Percentiles rank a stretch among this genome's conserved stretches.
These are phyloP conservation scores for Penicillium paxilli DNA, from an alignment of 495 filamentous ascomycete species.

Conservation along the genomic window DNA sequence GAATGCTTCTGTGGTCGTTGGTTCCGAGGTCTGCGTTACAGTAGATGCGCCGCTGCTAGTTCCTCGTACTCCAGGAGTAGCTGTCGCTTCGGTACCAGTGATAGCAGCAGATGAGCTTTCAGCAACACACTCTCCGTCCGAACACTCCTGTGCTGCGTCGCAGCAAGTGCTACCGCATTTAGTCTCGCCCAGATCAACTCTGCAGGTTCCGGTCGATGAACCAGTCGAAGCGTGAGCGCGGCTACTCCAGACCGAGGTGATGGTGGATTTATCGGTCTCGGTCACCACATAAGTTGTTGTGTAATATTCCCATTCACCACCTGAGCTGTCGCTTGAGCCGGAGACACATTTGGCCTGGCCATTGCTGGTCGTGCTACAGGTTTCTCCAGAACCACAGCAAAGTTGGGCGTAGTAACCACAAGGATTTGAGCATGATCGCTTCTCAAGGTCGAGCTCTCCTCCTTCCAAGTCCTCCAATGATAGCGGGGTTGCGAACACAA, in stretches of 20 bases:
- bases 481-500: conserved; percentile 39
- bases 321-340: conserved; percentile 5
- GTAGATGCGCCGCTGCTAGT: conserved; percentile 63
- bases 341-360: conserved; percentile 56
- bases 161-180: conserved; percentile 78
- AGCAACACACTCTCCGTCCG: conserved; percentile 35
- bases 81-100: conserved; percentile 30
- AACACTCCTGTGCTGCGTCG: conserved; percentile 67
- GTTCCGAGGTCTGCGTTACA: conserved; percentile 53
- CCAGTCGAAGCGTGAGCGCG: conserved; percentile 39
- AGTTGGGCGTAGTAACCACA: conserved; percentile 69
- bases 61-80: conserved; percentile 62
- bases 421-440: conserved; percentile 62
- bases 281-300: conserved; percentile 65
- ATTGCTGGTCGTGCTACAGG: conserved; percentile 62
- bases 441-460: conserved; percentile 30
- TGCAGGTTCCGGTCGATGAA: conserved; percentile 53
- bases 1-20: conserved; percentile 61
- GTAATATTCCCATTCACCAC: conserved; percentile 51
- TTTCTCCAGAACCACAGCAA: conserved; percentile 62
- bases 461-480: conserved; percentile 20
- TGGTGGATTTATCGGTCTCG: conserved; percentile 66
- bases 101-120: conserved; percentile 41
- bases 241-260: conserved; percentile 67
- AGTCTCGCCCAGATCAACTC: conserved; percentile 57